phyloP scores from a whole-genome alignment of 441 rosid species.

The Manihot esculenta region DNA sequence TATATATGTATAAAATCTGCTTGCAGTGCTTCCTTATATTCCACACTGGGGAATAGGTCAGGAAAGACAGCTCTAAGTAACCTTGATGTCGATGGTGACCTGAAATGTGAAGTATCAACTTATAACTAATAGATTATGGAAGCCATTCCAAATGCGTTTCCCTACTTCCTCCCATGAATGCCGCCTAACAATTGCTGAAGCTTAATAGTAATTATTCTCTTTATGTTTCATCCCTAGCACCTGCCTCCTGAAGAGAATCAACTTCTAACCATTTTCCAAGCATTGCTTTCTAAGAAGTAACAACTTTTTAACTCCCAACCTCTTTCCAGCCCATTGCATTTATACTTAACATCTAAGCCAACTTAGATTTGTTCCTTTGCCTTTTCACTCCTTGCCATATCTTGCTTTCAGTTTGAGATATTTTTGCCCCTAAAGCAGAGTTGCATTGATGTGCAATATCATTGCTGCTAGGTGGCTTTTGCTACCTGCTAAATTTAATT shows the following conservation, averaged over 20 bases:
- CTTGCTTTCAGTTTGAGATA: not conserved
- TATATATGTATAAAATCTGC: not conserved
- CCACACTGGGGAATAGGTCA: not conserved
- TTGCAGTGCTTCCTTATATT: not conserved
- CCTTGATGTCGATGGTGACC: not conserved
- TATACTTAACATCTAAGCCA: not conserved
- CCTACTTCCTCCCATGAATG: not conserved
- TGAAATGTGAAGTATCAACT: not conserved
- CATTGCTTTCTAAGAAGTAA: not conserved
- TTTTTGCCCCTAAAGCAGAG: not conserved
- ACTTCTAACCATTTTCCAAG: not conserved
- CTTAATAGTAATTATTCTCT: not conserved
- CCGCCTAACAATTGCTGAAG: not conserved
- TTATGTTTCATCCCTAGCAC: not conserved
- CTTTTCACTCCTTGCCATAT: not conserved
- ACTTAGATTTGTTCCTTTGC: not conserved
- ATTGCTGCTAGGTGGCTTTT: not conserved
- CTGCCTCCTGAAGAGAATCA: not conserved
- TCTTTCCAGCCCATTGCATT: not conserved
- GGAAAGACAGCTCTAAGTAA: not conserved
- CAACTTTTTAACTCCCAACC: not conserved
- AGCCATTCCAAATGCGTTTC: not conserved
- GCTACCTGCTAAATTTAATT: not conserved
- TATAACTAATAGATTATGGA: not conserved
- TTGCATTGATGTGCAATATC: not conserved